Evolutionary conservation across 1,284 basidiomycete genomes (phyloP).

Genomic region (Phlebopus sp.): DNA sequence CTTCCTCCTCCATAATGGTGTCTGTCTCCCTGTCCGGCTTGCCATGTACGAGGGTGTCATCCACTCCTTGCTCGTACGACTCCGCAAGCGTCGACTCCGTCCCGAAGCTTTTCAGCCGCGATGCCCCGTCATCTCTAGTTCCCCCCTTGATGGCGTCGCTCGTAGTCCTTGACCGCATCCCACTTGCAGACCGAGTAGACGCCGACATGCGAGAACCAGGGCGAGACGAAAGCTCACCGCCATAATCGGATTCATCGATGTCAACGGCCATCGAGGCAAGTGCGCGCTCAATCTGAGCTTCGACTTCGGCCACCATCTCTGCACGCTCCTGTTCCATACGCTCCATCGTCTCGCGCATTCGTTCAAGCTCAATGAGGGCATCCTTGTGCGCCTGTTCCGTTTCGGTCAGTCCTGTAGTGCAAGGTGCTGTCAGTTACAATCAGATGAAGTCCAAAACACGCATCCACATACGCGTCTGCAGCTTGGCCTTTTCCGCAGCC

Average conservation of each 20-base stretch:
- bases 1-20: slow-evolving; percentile 56
- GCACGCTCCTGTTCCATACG: slow-evolving; percentile 80
- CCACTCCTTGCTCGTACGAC: slow-evolving; percentile 46
- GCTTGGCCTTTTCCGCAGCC: slow-evolving; percentile 70
- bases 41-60: slow-evolving; percentile 34
- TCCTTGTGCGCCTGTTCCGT: slow-evolving; percentile 74
- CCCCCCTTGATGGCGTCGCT: slow-evolving; percentile 53
- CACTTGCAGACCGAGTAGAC: slow-evolving; percentile 45
- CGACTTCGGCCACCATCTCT: slow-evolving; percentile 84
- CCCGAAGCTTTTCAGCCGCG: slow-evolving; percentile 58
- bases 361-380: slow-evolving; percentile 64
- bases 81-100: slow-evolving; percentile 77
- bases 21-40: slow-evolving; percentile 45
- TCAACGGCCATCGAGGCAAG: slow-evolving; percentile 80
- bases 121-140: slow-evolving; percentile 18
- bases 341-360: slow-evolving; percentile 76
- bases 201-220: slow-evolving; percentile 43
- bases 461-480: slow-evolving; percentile 62
- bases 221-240: slow-evolving; percentile 47
- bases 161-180: slow-evolving; percentile 47
- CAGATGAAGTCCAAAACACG: slow-evolving; percentile 5
- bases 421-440: slow-evolving; percentile 11
- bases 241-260: slow-evolving; percentile 70
- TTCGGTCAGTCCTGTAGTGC: slow-evolving; percentile 54
- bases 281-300: slow-evolving; percentile 82